Conservation (phyloP, 139 green algal species). For the Chlamydomonas asymmetrica region DNA sequence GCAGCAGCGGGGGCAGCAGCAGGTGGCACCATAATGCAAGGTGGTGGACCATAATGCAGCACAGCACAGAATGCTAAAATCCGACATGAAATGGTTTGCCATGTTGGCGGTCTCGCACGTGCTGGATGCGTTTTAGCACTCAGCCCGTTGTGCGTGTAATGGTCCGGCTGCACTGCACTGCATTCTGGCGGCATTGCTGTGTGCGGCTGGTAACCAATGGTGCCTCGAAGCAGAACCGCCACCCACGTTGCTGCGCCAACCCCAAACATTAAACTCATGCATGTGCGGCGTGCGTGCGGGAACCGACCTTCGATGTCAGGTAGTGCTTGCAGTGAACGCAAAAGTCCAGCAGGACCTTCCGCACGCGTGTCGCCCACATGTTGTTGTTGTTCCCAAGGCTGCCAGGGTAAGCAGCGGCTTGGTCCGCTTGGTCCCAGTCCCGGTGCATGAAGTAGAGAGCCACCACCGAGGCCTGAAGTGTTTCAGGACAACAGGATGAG, state of each 20-base stretch:
- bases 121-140: no score
- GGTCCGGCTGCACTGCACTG: no score
- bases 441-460: constrained; percentile 53
- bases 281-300: no score
- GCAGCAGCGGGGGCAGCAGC: not conserved
- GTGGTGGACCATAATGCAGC: no score
- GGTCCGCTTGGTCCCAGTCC: constrained; percentile 21
- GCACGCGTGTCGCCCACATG: constrained; percentile 9
- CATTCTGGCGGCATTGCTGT: not conserved
- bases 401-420: not conserved
- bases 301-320: not conserved
- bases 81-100: no score
- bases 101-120: no score
- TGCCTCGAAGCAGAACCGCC: not conserved
- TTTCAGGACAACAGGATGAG: no score
- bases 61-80: no score
- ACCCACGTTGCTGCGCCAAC: not conserved
- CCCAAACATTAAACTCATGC: not conserved
- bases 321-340: constrained; percentile 13
- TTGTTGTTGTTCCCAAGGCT: constrained; percentile 17
- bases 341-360: constrained; percentile 15
- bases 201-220: not conserved
- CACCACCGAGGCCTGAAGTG: constrained; percentile 32
- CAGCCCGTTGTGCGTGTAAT: no score
- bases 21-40: no score